phyloP scores from a whole-genome alignment of 192 early-diverging fungal species.

The Umbelopsis sp. region DNA sequence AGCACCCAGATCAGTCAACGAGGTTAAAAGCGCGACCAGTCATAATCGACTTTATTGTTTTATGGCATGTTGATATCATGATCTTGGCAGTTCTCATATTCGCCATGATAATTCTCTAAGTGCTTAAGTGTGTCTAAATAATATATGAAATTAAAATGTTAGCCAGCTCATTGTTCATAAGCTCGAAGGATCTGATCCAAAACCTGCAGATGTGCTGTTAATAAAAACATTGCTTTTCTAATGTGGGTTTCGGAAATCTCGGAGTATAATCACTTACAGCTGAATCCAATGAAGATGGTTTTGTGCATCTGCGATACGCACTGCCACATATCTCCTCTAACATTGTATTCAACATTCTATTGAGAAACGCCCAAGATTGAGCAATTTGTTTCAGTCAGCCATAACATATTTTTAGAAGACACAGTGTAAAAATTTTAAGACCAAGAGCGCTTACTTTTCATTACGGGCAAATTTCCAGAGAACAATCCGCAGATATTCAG shows the following conservation, averaged over 20 bases:
- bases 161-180: background rate
- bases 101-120: too few relatives aligned
- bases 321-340: constrained; percentile 55
- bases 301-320: constrained; percentile 53
- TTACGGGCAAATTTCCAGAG: constrained; percentile 51
- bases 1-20: background rate
- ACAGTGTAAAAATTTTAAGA: background rate
- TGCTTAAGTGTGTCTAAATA: too few relatives aligned
- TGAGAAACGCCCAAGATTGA: background rate
- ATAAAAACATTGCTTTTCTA: background rate
- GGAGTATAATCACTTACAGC: constrained; percentile 31
- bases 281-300: constrained; percentile 45
- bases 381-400: too few relatives aligned
- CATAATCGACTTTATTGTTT: too few relatives aligned
- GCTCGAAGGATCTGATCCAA: constrained; percentile 3
- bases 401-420: too few relatives aligned
- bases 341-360: constrained; percentile 45
- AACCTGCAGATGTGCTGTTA: background rate
- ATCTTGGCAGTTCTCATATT: too few relatives aligned
- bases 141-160: too few relatives aligned
- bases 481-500: constrained; percentile 54
- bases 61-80: too few relatives aligned
- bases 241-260: background rate
- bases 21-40: too few relatives aligned
- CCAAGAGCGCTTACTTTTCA: constrained; percentile 38